Conservation (phyloP, 2,329 filamentous ascomycete species). For the Aspergillus unguis region DNA sequence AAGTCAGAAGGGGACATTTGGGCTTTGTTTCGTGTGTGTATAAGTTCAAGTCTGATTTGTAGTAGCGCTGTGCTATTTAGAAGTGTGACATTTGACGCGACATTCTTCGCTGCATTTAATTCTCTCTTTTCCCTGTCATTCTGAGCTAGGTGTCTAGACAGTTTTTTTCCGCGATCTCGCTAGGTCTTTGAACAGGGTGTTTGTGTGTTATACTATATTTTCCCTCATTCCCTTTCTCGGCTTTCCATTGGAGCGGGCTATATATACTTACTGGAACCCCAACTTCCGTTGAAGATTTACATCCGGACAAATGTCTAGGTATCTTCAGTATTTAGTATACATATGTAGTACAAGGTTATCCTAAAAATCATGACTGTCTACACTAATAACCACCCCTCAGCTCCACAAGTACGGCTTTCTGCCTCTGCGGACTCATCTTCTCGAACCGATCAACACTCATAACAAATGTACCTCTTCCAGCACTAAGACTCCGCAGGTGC, state of each 20-base stretch:
- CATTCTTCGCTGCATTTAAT: neutral
- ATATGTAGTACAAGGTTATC: neutral
- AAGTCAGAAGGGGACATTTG: neutral
- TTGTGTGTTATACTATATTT: too few relatives aligned
- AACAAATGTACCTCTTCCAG: conserved; percentile 73
- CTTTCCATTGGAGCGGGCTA: too few relatives aligned
- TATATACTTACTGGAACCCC: too few relatives aligned
- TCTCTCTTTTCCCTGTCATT: neutral
- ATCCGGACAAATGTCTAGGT: too few relatives aligned
- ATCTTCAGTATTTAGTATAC: neutral
- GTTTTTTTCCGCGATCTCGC: too few relatives aligned
- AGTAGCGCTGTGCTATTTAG: neutral
- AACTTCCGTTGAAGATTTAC: too few relatives aligned
- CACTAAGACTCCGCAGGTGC: conserved; percentile 82
- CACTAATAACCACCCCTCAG: conserved; percentile 35
- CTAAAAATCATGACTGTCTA: neutral
- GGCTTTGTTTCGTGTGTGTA: neutral
- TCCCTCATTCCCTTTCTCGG: too few relatives aligned
- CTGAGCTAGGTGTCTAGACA: too few relatives aligned
- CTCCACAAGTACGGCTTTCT: conserved; percentile 53
- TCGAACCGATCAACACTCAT: conserved; percentile 73
- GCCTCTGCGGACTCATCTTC: conserved; percentile 59
- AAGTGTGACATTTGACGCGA: neutral
- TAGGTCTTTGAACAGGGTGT: too few relatives aligned
- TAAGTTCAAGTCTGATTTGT: neutral